These are phyloP conservation scores for Micractinium sp. DNA, from an alignment of 139 green algal species.

Conservation along the genomic window DNA sequence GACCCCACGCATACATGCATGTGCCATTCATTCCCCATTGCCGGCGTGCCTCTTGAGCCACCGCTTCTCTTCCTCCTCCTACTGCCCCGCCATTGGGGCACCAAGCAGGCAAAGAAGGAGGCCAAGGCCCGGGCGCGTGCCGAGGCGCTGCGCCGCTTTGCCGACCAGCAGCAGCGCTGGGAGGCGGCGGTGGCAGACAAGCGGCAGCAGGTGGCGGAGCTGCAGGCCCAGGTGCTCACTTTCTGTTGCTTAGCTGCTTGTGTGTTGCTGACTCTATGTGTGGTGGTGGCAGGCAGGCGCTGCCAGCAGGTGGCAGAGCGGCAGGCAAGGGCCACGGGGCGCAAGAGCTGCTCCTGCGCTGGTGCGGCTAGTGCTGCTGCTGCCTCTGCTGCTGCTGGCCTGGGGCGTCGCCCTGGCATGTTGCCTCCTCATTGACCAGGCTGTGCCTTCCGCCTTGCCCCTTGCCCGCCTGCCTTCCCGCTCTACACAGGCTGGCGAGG, in stretches of 20 bases:
- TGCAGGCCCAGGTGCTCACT: conserved; percentile 25
- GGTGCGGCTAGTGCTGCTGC: neutral
- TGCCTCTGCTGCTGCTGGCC: neutral
- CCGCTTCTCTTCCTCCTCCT: neutral
- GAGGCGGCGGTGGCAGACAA: conserved; percentile 37
- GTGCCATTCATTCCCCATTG: neutral
- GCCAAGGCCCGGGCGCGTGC: conserved; percentile 18
- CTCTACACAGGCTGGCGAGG: neutral
- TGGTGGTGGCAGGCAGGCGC: neutral
- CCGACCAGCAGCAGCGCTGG: conserved; percentile 33
- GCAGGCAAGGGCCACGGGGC: too few species aligned
- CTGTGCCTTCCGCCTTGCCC: neutral
- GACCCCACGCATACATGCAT: neutral
- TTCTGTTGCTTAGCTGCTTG: too few species aligned
- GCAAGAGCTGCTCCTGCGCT: too few species aligned
- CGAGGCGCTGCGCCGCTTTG: conserved; percentile 33
- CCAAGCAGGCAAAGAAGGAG: conserved; percentile 20
- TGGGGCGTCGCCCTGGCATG: too few species aligned
- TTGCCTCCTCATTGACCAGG: neutral
- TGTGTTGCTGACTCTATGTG: too few species aligned
- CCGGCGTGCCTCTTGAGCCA: neutral
- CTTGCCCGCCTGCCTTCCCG: neutral
- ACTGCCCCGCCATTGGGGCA: neutral
- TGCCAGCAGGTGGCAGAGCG: neutral
- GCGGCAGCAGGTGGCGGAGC: conserved; percentile 14